These are phyloP conservation scores for Boletus rex-veris DNA, from an alignment of 768 basidiomycete species.

Conservation along the genomic window DNA sequence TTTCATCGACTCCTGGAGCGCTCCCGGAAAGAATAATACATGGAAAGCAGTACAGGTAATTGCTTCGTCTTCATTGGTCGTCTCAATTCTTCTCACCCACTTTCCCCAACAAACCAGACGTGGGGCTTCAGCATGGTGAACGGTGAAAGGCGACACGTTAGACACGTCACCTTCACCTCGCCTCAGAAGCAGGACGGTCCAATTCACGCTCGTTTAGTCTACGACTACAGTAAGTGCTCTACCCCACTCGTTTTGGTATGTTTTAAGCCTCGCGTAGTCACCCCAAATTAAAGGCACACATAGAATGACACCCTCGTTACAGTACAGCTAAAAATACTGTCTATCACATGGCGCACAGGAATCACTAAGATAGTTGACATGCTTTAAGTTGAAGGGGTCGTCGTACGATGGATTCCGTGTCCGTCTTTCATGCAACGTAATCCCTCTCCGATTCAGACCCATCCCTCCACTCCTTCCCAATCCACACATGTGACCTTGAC, in stretches of 20 bases:
- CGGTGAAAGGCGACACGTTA: conserved; percentile 56
- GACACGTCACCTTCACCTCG: conserved; percentile 63
- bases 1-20: conserved; percentile 45
- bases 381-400: no score
- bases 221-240: conserved; percentile 59
- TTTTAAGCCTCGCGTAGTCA: conserved; percentile 21
- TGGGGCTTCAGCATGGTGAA: conserved; percentile 67
- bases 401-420: no score
- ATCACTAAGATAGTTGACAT: no score
- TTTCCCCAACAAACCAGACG: conserved; percentile 24
- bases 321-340: no score
- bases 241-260: not conserved
- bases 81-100: not conserved
- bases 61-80: conserved; percentile 3
- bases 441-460: not conserved
- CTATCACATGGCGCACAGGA: no score
- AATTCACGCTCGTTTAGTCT: conserved; percentile 55
- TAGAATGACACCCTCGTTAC: not conserved
- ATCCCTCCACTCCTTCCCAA: conserved; percentile 5
- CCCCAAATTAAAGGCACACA: conserved; percentile 6
- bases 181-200: conserved; percentile 47
- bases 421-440: conserved; percentile 13
- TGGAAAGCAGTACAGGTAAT: conserved; percentile 67
- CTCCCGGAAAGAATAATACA: conserved; percentile 56
- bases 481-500: conserved; percentile 12